These are phyloP conservation scores for Colletotrichum australisinense DNA, from an alignment of 2,329 filamentous ascomycete species.

Conservation along the genomic window DNA sequence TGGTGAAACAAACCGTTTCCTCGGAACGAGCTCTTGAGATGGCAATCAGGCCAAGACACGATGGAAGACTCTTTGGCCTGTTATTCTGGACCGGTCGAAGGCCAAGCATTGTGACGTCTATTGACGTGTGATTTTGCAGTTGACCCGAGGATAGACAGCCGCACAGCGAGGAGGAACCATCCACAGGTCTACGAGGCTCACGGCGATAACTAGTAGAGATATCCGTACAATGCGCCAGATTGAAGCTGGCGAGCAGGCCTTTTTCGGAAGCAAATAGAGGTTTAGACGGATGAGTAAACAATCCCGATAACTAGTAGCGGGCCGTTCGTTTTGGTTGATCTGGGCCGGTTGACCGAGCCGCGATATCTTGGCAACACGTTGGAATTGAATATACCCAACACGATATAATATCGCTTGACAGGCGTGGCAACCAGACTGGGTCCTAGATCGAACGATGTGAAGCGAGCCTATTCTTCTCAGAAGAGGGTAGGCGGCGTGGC, in stretches of 20 bases:
- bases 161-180: not conserved
- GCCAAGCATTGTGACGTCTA: slow-evolving; percentile 11
- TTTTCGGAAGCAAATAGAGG: not conserved
- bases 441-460: slow-evolving; percentile 19
- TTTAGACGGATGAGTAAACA: not conserved
- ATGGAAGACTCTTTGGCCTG: not conserved
- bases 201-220: not conserved
- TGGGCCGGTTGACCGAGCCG: not conserved
- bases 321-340: not conserved
- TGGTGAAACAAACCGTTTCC: slow-evolving; percentile 25
- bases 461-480: slow-evolving; percentile 4
- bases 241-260: not conserved
- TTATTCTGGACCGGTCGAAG: slow-evolving; percentile 2
- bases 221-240: not conserved
- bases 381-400: slow-evolving; percentile 12
- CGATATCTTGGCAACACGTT: not conserved
- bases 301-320: not conserved
- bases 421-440: slow-evolving; percentile 2
- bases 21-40: not conserved
- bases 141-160: not conserved
- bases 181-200: not conserved
- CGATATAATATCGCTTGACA: slow-evolving; percentile 25
- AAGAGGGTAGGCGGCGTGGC: not conserved
- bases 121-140: not conserved
- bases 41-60: not conserved